Base-by-base conservation (phyloP, 73 alveolate species). In the Stentor coeruleus region DNA sequence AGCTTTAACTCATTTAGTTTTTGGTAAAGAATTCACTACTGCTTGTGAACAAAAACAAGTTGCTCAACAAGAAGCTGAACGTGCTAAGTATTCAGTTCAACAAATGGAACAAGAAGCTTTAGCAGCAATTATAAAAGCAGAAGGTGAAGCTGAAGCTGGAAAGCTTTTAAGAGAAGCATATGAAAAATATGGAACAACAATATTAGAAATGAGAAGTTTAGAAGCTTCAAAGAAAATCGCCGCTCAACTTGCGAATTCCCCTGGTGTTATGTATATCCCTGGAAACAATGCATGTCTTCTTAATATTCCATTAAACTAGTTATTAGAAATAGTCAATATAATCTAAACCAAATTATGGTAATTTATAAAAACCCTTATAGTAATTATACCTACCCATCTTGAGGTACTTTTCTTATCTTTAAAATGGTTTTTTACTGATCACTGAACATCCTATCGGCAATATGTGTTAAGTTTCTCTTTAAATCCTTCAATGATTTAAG, bases 61-160 rank as follows among this genome's bases (percentile, higher is more conserved):
- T 39, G 99, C 99, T 14, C 92, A 95, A 84, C 96, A 96, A 89
- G 94, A 92, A 76, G 99, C 99, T 2, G 98, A 95, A 82, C 90
- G 96, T 72, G 98, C 99, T 3, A 93, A 95, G 88, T 96, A 84
- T 84, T 38, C 88, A 76, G 99, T 96, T 38, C 88, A 87, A 91
- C 88, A 93, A 89, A 98, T 98, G 41, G 90, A 87, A 59, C 96
- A 96, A 81, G 98, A 94, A 39, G 95, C 94, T 91, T 89, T 89
- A 82, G 59, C 91, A 57, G 92, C 95, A 59, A 93, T 96, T 74
- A 96, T 96, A 76, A 93, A 86, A 59, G 99, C 99, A 14, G 87
- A 93, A 84, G 99, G 98, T 76, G 97, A 94, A 87, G 93, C 98
- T 36, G 82, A 89, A 81, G 84, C 96, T n/a, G 96, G 94, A n/a